These are phyloP conservation scores for Phytophthora capsici DNA, from an alignment of 352 stramenopile species.

Conservation along the genomic window DNA sequence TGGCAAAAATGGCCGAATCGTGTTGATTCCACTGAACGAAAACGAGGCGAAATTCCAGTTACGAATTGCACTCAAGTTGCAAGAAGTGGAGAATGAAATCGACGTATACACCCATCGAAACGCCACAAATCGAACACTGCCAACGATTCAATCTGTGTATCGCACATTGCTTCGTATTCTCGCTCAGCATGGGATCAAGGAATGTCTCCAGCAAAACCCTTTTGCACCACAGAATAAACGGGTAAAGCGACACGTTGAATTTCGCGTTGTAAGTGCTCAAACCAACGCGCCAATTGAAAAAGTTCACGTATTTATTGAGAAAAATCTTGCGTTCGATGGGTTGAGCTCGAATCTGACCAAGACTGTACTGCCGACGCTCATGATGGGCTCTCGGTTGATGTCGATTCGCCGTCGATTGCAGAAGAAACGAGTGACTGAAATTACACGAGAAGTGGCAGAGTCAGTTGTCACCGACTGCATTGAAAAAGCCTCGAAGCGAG, in stretches of 20 bases:
- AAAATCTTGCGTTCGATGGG: slow-evolving; percentile 49
- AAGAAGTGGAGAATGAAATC: slow-evolving; percentile 39
- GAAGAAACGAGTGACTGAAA: slow-evolving; percentile 50
- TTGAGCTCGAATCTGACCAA: slow-evolving; percentile 56
- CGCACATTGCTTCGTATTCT: slow-evolving; percentile 53
- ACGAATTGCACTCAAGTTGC: slow-evolving; percentile 50
- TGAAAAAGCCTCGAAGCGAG: slow-evolving; percentile 37
- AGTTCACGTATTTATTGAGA: slow-evolving; percentile 69
- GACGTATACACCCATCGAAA: slow-evolving; percentile 58
- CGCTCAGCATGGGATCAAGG: slow-evolving; percentile 61
- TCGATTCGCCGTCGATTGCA: slow-evolving; percentile 67
- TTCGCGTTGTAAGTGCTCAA: slow-evolving; percentile 62
- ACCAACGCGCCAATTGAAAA: slow-evolving; percentile 49
- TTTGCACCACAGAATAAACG: slow-evolving; percentile 55
- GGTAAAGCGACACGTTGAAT: slow-evolving; percentile 53
- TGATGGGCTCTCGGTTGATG: slow-evolving; percentile 66
- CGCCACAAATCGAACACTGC: slow-evolving; percentile 26
- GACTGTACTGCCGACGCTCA: slow-evolving; percentile 67
- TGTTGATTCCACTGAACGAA: slow-evolving; percentile 27
- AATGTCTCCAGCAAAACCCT: slow-evolving; percentile 72
- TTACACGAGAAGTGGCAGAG: slow-evolving; percentile 33
- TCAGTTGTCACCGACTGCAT: slow-evolving; percentile 47
- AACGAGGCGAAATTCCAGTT: slow-evolving; percentile 22
- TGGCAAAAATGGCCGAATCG: slow-evolving; percentile 63
- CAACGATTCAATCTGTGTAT: slow-evolving; percentile 64